Base-by-base conservation (phyloP, 2,329 filamentous ascomycete species). In the Talaromyces pinophilus region DNA sequence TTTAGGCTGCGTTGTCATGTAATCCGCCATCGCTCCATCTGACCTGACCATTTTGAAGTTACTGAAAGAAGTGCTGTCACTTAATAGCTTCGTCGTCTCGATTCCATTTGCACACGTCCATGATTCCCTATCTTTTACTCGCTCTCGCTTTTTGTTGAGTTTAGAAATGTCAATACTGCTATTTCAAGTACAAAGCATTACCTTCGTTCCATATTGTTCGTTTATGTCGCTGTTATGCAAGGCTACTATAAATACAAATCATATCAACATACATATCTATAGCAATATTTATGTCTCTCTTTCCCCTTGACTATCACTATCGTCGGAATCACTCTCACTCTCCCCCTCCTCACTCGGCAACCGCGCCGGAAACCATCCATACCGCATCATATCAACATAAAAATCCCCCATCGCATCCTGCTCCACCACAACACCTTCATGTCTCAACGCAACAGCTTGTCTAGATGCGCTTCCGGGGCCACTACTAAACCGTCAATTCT, bases 331-430 rank as follows among this genome's bases (percentile, higher is more conserved):
- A 52, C 33, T 54, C 17, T 42, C 55, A 35, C 25, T 55, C 10
- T 59, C 48, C 33, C 63, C 69, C 35, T 69, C 68, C 60, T 85
- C 83, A 73, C 82, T 83, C 7, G 83, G 83, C 46, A 86, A 75
- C 44, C 76, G 70, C 19, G 78, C 76, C 3, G 85, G 85, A 76
- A 83, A 83, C 81, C 81, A 83, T n/a, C 81, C 81, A 72, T 77
- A 82, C 40, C 67, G 69, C 2, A 70, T 72, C 46, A 83, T 73
- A 70, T 83, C 78, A 52, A 83, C 72, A 64, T 76, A 78, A 25
- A 78, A 77, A 67, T 82, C 81, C 1, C 80, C 81, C 75, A 82
- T 79, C 6, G 73, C 76, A 63, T 81, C 80, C 22, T 70, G 73
- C 5, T 74, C 73, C 1, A 82, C 79, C 48, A 75, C 73, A 0